phyloP scores from a whole-genome alignment of 345 rosid genomes.

The Camelina hispida region DNA sequence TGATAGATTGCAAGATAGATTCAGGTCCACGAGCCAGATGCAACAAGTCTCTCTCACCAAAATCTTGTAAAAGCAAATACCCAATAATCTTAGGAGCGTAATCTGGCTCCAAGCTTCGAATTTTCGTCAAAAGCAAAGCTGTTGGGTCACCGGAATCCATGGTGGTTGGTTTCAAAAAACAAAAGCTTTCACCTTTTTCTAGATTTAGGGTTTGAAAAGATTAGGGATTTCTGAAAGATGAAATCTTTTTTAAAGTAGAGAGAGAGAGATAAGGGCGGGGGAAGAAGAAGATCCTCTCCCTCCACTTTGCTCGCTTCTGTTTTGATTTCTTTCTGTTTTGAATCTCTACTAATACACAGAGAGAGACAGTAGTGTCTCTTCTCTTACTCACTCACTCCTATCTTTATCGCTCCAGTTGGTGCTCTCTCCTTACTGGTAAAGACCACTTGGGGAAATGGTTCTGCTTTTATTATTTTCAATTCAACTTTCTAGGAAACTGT shows the following conservation, averaged over 20 bases:
- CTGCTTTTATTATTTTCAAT: slow-evolving; percentile 24
- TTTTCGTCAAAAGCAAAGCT: slow-evolving; percentile 60
- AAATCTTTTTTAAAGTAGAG: neutral
- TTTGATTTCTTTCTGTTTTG: slow-evolving; percentile 17
- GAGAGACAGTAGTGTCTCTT: neutral
- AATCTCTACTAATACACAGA: slow-evolving; percentile 9
- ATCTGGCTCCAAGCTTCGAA: slow-evolving; percentile 74
- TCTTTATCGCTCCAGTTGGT: slow-evolving; percentile 48
- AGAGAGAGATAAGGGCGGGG: slow-evolving; percentile 22
- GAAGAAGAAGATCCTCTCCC: slow-evolving; percentile 33
- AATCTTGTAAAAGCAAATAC: slow-evolving; percentile 74
- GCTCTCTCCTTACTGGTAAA: slow-evolving; percentile 42
- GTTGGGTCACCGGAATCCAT: slow-evolving; percentile 89
- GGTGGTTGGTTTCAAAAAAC: neutral
- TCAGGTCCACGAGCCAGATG: slow-evolving; percentile 72
- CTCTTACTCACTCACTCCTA: slow-evolving; percentile 38
- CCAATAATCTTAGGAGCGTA: slow-evolving; percentile 89
- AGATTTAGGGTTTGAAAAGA: slow-evolving; percentile 21
- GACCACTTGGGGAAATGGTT: slow-evolving; percentile 48
- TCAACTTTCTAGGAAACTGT: slow-evolving; percentile 46
- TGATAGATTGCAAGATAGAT: slow-evolving; percentile 54
- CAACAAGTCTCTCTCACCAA: slow-evolving; percentile 64
- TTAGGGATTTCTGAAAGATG: neutral
- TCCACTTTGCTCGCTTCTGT: slow-evolving; percentile 35
- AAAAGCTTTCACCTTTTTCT: neutral